These are phyloP conservation scores for Blastobotrys proliferans DNA, from an alignment of 1,139 yeast species.

Conservation along the genomic window DNA sequence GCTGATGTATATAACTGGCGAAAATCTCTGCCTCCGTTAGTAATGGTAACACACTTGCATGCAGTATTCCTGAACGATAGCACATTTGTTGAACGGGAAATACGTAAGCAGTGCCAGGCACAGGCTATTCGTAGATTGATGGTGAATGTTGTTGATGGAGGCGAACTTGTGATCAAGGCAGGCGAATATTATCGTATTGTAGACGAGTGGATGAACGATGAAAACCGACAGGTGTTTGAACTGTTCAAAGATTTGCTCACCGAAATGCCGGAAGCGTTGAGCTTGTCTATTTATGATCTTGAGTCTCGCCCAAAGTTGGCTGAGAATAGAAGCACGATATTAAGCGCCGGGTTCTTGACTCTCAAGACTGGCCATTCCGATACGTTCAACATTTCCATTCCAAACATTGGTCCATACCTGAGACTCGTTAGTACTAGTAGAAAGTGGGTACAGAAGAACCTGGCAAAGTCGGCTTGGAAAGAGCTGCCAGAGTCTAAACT, in stretches of 20 bases:
- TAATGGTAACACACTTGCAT: constrained; percentile 40
- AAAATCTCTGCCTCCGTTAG: constrained; percentile 36
- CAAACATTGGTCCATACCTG: constrained; percentile 57
- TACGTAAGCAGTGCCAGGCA: constrained; percentile 31
- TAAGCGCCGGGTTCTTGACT: constrained; percentile 53
- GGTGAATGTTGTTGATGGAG: constrained; percentile 37
- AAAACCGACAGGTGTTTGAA: constrained; percentile 13
- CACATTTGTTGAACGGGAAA: constrained; percentile 42
- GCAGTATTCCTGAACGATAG: constrained; percentile 40
- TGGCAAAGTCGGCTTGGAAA: constrained; percentile 44
- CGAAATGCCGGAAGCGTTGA: constrained; percentile 29
- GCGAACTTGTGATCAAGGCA: constrained; percentile 37
- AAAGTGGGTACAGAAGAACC: constrained; percentile 47
- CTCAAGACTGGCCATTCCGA: constrained; percentile 46
- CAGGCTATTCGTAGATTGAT: constrained; percentile 34
- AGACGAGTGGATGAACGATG: constrained; percentile 14
- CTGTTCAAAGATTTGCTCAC: constrained; percentile 30
- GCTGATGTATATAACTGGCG: constrained; percentile 29
- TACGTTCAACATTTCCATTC: constrained; percentile 52
- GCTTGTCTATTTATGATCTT: constrained; percentile 38
- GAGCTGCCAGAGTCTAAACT: constrained; percentile 53
- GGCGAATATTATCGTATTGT: constrained; percentile 31
- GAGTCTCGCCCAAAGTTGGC: constrained; percentile 17
- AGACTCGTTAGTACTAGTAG: constrained; percentile 47
- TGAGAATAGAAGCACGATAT: constrained; percentile 30